Evolutionary conservation across 495 filamentous ascomycete genomes (phyloP).

Genomic region (Penicillium arizonense): DNA sequence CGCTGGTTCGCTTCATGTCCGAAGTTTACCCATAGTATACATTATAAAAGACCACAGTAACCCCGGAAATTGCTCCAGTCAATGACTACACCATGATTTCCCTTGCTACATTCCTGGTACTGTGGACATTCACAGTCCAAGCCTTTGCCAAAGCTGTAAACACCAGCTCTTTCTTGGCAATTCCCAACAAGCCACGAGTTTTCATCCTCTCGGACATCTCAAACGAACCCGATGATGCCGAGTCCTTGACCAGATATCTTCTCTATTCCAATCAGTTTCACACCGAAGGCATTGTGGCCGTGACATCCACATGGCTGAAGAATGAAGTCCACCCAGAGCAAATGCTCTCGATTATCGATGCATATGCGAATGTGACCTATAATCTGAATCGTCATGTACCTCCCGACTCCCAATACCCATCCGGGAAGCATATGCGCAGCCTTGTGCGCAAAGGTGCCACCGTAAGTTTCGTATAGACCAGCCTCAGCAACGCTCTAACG

Average conservation of each 20-base stretch:
- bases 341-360: conserved; percentile 33
- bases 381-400: conserved; percentile 37
- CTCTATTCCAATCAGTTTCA: conserved; percentile 39
- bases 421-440: conserved; percentile 23
- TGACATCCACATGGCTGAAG: conserved; percentile 33
- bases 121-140: conserved; percentile 9
- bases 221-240: conserved; percentile 38
- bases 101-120: conserved; percentile 1
- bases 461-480: not conserved
- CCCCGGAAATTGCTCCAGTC: not conserved
- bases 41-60: not conserved
- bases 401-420: conserved; percentile 28
- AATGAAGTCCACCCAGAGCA: conserved; percentile 25
- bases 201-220: conserved; percentile 41
- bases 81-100: not conserved
- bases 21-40: not conserved
- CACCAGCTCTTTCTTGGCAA: conserved; percentile 3
- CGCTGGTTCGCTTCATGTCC: not conserved
- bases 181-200: conserved; percentile 24
- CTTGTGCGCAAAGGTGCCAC: conserved; percentile 27
- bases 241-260: conserved; percentile 33
- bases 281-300: conserved; percentile 35
- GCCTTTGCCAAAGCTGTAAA: conserved; percentile 5
- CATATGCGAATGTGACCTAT: conserved; percentile 28
- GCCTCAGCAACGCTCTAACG: not conserved